These are phyloP conservation scores for Pichia sp. DNA, from an alignment of 1,139 yeast species.

Conservation along the genomic window DNA sequence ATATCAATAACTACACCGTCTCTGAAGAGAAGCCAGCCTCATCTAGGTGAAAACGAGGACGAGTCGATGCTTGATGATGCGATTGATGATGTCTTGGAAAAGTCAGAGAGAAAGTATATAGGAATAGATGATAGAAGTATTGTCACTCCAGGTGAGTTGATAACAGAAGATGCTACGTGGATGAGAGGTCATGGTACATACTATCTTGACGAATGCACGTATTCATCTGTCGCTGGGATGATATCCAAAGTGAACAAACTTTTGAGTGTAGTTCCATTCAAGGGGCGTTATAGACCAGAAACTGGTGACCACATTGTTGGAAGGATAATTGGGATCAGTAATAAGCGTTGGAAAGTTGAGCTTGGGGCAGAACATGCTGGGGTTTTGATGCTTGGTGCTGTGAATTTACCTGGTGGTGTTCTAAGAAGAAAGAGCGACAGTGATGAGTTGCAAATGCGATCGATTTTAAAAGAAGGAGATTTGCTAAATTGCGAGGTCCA, in stretches of 20 bases:
- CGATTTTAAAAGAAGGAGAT: slow-evolving; percentile 94
- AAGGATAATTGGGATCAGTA: slow-evolving; percentile 89
- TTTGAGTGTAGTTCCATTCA: slow-evolving; percentile 77
- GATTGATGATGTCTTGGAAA: slow-evolving; percentile 16
- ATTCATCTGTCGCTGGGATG: slow-evolving; percentile 89
- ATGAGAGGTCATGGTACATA: slow-evolving; percentile 99
- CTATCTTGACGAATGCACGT: slow-evolving; percentile 65
- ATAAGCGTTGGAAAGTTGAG: slow-evolving; percentile 94
- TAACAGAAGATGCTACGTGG: slow-evolving; percentile 94
- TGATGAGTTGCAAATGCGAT: slow-evolving; percentile 95
- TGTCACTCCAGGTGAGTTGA: slow-evolving; percentile 96
- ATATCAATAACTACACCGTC: slow-evolving; percentile 17
- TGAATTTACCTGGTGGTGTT: slow-evolving; percentile 96
- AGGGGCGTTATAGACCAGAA: slow-evolving; percentile 87
- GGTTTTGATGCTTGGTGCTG: slow-evolving; percentile 86
- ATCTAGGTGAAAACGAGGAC: slow-evolving; percentile 2
- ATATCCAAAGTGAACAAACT: slow-evolving; percentile 82
- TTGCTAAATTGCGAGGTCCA: slow-evolving; percentile 94
- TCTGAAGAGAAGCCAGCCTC: background rate
- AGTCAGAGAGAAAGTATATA: slow-evolving; percentile 12
- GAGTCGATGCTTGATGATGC: slow-evolving; percentile 23
- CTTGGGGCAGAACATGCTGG: slow-evolving; percentile 94
- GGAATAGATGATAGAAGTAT: slow-evolving; percentile 27
- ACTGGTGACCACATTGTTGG: slow-evolving; percentile 97
- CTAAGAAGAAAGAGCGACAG: slow-evolving; percentile 88